Conservation (phyloP, 1,284 basidiomycete species). For the Fistulina hepatica region DNA sequence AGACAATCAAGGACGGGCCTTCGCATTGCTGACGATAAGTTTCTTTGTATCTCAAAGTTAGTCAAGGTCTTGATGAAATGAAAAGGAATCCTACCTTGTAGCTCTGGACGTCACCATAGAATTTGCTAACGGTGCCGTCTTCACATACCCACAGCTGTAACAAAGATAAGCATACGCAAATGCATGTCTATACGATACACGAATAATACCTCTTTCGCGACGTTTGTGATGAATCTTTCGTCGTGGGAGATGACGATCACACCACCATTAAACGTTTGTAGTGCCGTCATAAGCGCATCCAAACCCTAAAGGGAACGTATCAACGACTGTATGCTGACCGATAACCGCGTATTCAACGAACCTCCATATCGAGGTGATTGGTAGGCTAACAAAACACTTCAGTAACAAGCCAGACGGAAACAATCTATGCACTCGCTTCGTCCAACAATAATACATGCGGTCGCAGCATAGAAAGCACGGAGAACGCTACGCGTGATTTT, state of each 20-base stretch:
- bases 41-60: conserved; percentile 39
- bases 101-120: conserved; percentile 81
- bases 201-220: conserved; percentile 55
- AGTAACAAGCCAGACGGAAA: conserved; percentile 1
- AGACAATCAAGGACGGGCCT: conserved; percentile 43
- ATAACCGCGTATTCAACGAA: conserved; percentile 20
- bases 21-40: conserved; percentile 73
- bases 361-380: conserved; percentile 95
- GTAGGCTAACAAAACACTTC: conserved; percentile 55
- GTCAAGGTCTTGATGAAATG: background rate
- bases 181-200: background rate
- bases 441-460: conserved; percentile 87
- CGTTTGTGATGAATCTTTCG: conserved; percentile 83
- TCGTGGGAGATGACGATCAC: conserved; percentile 92
- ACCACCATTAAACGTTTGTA: conserved; percentile 92
- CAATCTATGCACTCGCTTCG: conserved; percentile 58
- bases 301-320: conserved; percentile 49
- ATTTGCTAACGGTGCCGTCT: conserved; percentile 75
- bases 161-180: conserved; percentile 3
- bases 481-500: conserved; percentile 94
- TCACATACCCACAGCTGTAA: conserved; percentile 82
- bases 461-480: conserved; percentile 78
- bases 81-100: conserved; percentile 63
- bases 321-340: background rate
- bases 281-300: conserved; percentile 86